Percentiles rank a stretch among this genome's conserved stretches.
phyloP scores from a whole-genome alignment of 768 basidiomycete genomes.

The Hygrophorus russula region DNA sequence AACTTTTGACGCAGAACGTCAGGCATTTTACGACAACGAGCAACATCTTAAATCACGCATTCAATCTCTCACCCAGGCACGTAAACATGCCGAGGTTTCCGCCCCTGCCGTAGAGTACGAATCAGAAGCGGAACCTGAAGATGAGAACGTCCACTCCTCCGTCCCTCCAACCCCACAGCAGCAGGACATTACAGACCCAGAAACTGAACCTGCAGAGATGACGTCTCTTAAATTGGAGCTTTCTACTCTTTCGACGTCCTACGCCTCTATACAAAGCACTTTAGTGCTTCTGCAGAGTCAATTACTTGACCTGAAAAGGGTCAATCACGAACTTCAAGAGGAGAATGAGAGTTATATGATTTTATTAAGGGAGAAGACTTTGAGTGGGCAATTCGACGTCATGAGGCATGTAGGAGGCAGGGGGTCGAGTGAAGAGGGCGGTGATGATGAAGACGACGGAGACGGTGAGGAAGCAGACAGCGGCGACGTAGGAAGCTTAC shows the following conservation, averaged over 20 bases:
- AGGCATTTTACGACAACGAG: conserved; percentile 88
- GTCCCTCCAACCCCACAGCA: conserved; percentile 14
- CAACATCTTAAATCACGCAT: conserved; percentile 89
- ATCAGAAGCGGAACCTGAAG: conserved; percentile 8
- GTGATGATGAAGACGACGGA: conserved; percentile 29
- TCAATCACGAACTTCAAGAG: conserved; percentile 83
- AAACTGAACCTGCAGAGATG: conserved; percentile 80
- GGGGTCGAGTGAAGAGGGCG: conserved; percentile 21
- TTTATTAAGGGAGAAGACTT: conserved; percentile 79
- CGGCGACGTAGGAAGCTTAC: conserved; percentile 42
- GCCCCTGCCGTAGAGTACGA: conserved; percentile 26
- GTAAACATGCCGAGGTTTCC: conserved; percentile 41
- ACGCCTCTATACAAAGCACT: conserved; percentile 74
- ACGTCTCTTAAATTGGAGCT: conserved; percentile 74
- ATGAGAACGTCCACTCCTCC: not conserved
- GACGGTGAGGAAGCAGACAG: conserved; percentile 29
- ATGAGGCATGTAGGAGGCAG: conserved; percentile 47
- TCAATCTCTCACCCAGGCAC: conserved; percentile 60
- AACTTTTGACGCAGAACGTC: conserved; percentile 86
- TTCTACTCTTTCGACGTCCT: conserved; percentile 77
- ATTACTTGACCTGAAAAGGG: conserved; percentile 75
- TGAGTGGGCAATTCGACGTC: conserved; percentile 81
- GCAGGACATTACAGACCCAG: conserved; percentile 51
- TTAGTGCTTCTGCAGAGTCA: conserved; percentile 78
- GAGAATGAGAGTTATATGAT: conserved; percentile 98